Conservation (phyloP, 345 rosid species). For the Erysimum cheiranthoides region DNA sequence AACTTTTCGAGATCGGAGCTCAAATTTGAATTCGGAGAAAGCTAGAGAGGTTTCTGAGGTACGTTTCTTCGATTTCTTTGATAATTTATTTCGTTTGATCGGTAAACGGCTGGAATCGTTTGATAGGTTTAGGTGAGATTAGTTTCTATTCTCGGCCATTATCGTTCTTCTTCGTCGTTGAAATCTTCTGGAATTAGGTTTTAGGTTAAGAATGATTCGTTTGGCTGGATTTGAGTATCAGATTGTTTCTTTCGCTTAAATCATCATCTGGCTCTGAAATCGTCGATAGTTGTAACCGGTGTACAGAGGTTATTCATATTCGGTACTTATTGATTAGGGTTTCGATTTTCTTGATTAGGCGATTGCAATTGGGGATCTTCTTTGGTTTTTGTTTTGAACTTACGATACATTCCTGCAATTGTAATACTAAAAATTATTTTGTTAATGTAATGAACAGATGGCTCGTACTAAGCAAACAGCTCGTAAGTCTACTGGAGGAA, state of each 20-base stretch:
- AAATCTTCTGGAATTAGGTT: constrained; percentile 7
- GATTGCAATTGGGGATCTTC: background rate
- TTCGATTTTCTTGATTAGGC: background rate
- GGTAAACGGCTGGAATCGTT: background rate
- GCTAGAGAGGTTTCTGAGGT: constrained; percentile 25
- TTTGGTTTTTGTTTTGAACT: background rate
- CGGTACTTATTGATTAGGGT: constrained; percentile 1
- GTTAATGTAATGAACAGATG: constrained; percentile 17
- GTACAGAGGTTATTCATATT: background rate
- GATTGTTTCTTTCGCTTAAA: background rate
- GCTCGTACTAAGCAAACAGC: constrained; percentile 90
- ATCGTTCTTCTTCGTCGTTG: background rate
- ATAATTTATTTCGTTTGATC: background rate
- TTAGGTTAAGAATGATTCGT: constrained; percentile 1
- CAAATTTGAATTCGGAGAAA: constrained; percentile 25
- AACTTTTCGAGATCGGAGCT: background rate
- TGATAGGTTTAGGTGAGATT: background rate
- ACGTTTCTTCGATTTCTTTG: background rate
- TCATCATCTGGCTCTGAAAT: background rate
- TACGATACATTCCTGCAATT: background rate
- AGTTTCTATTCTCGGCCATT: background rate
- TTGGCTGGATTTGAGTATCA: background rate
- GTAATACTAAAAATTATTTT: background rate
- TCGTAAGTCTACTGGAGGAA: constrained; percentile 95
- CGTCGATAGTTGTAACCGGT: background rate